These are phyloP conservation scores for Bruguiera parviflora DNA, from an alignment of 345 rosid genomes.

Conservation along the genomic window DNA sequence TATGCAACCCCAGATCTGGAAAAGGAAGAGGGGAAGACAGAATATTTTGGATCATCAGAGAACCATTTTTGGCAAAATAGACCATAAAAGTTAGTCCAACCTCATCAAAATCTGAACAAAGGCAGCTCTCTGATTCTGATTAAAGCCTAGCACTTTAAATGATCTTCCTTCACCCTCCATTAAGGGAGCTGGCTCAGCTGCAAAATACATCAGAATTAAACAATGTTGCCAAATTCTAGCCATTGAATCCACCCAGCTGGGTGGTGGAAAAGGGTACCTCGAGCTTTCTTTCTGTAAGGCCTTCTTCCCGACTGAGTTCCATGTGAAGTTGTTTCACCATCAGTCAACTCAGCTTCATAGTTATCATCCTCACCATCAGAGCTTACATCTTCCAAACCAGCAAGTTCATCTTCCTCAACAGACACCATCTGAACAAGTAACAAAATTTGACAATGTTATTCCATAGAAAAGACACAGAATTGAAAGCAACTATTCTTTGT, in stretches of 20 bases:
- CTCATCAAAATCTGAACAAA: slow-evolving; percentile 94
- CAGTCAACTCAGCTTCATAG: slow-evolving; percentile 88
- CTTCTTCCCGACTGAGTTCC: slow-evolving; percentile 72
- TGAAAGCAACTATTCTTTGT: not conserved
- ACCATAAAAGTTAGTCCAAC: slow-evolving; percentile 28
- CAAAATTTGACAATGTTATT: too few species aligned
- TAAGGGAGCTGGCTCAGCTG: slow-evolving; percentile 77
- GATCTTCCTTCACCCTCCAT: slow-evolving; percentile 99
- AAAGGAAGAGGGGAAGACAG: not conserved
- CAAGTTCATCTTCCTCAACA: slow-evolving; percentile 97
- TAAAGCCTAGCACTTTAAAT: slow-evolving; percentile 89
- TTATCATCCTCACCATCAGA: slow-evolving; percentile 96
- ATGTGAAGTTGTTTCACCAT: slow-evolving; percentile 66
- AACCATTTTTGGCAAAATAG: not conserved
- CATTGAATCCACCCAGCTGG: not conserved
- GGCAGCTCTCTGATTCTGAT: slow-evolving; percentile 88
- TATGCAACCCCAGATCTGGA: not conserved
- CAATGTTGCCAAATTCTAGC: not conserved
- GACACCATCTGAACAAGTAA: slow-evolving; percentile 70
- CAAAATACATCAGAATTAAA: slow-evolving; percentile 21
- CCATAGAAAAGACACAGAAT: too few species aligned
- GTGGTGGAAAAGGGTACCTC: slow-evolving; percentile 45
- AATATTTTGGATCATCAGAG: not conserved
- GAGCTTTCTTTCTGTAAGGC: slow-evolving; percentile 70
- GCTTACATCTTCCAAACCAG: slow-evolving; percentile 97